Evolutionary conservation across 345 rosid species (phyloP).

Genomic region (Hypericum androsaemum): DNA sequence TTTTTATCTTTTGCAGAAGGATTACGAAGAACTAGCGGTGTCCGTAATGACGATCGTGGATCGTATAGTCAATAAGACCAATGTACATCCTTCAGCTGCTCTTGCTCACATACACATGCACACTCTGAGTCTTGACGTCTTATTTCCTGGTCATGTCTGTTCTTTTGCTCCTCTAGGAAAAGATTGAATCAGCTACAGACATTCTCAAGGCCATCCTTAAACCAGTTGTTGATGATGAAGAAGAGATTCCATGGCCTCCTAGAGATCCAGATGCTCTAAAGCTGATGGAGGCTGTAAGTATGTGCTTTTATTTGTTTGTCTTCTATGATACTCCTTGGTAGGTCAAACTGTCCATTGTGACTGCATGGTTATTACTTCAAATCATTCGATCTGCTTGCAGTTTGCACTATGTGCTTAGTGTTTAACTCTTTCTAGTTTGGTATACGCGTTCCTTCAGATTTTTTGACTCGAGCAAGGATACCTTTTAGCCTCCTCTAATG

Average conservation of each 20-base stretch:
- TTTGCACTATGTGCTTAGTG: no score
- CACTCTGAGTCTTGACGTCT: background rate
- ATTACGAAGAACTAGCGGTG: conserved; percentile 77
- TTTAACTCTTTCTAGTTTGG: no score
- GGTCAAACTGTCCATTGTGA: no score
- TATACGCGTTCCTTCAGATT: no score
- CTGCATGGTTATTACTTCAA: no score
- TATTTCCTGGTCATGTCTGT: background rate
- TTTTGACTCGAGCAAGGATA: no score
- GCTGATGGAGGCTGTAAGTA: conserved; percentile 58
- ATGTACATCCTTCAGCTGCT: conserved; percentile 24
- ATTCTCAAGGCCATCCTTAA: conserved; percentile 62
- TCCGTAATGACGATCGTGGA: conserved; percentile 83
- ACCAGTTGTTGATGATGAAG: conserved; percentile 56
- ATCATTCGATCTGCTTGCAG: no score
- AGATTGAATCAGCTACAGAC: conserved; percentile 77
- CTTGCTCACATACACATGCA: conserved; percentile 6
- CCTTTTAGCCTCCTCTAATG: no score
- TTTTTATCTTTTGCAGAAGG: conserved; percentile 51
- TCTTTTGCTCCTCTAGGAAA: conserved; percentile 42
- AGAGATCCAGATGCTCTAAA: conserved; percentile 55
- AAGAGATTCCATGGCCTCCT: conserved; percentile 82
- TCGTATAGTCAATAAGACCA: conserved; percentile 67
- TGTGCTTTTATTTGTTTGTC: conserved; percentile 4
- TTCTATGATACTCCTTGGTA: background rate